Base-by-base conservation (phyloP, 768 basidiomycete species). In the Dacryopinax primogenitus region DNA sequence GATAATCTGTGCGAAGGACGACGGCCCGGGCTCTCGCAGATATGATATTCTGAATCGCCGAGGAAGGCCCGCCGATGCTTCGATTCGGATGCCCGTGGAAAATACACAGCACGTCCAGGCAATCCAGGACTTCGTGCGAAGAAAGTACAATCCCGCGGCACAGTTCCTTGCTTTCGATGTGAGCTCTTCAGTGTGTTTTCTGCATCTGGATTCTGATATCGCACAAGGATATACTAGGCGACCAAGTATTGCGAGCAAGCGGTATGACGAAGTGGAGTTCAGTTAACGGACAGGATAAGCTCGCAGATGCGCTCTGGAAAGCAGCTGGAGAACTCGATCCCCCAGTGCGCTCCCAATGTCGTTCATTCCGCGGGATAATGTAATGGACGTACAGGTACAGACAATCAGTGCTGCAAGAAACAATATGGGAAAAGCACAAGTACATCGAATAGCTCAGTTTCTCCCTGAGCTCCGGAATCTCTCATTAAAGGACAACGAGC, bases 371-470 rank as follows among this genome's bases (percentile, higher is more conserved):
- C 41, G 41, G 18, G 23, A 18, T 3, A 28, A 58, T 30, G 9
- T 7, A 58, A 7, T 4, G 26, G 15, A 30, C 36, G 26, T 32
- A 28, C 51, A 58, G 51, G 51, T 58, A 58, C 51, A 28, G 15
- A 58, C 51, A 23, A 58, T 58, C 51, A 58, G 51, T 30, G 51
- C 51, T 30, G 51, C 51, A 30, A 58, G 51, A 32, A 58, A 58
- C 51, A 58, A 30, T 30, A 58, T 58, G 51, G 32, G 26, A 9
- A 23, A 30, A 3, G 4, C 18, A 30, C 51, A 58, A 58, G 13
- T 58, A 6, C 51, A 58, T 9, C 51, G 51, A 58, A 58, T 58
- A 58, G 26, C 51, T 6, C 51, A 58, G 18, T 58, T 28, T 30
- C 26, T 58, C 4, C 51, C 51, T 18, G 26, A 30, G 9, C 26